phyloP scores from a whole-genome alignment of 75 land plant genomes.

The Larix kaempferi region DNA sequence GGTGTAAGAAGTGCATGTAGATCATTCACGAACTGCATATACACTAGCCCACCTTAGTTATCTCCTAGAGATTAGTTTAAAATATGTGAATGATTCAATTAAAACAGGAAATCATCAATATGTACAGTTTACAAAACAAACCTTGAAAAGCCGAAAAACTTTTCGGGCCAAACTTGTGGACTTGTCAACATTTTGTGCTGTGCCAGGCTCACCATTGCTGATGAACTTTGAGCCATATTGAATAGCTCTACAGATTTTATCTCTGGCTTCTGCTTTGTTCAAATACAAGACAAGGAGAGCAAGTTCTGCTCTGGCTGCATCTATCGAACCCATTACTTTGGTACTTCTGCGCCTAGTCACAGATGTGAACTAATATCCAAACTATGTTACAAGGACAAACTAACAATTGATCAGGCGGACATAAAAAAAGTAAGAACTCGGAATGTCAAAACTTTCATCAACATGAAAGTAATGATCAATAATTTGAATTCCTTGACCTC shows the following conservation, averaged over 20 bases:
- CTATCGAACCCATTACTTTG: conserved; percentile 60
- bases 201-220: conserved; percentile 88
- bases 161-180: conserved; percentile 88
- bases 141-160: conserved; percentile 84
- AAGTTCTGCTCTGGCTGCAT: conserved; percentile 76
- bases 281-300: conserved; percentile 70
- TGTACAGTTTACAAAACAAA: background rate
- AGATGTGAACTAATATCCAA: background rate
- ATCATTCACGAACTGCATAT: conserved; percentile 86
- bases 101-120: background rate
- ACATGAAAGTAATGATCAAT: no score
- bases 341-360: background rate
- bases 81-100: background rate
- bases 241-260: conserved; percentile 94
- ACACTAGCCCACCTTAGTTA: background rate
- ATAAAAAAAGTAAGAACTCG: no score
- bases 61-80: background rate
- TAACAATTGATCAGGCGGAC: background rate
- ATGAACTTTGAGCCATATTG: conserved; percentile 93
- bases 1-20: conserved; percentile 80
- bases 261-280: conserved; percentile 94
- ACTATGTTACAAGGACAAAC: background rate
- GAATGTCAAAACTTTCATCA: no score
- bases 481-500: no score
- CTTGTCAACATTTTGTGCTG: conserved; percentile 87